Evolutionary conservation across 2,329 filamentous ascomycete genomes (phyloP).

Genomic region (Talaromyces verruculosus): DNA sequence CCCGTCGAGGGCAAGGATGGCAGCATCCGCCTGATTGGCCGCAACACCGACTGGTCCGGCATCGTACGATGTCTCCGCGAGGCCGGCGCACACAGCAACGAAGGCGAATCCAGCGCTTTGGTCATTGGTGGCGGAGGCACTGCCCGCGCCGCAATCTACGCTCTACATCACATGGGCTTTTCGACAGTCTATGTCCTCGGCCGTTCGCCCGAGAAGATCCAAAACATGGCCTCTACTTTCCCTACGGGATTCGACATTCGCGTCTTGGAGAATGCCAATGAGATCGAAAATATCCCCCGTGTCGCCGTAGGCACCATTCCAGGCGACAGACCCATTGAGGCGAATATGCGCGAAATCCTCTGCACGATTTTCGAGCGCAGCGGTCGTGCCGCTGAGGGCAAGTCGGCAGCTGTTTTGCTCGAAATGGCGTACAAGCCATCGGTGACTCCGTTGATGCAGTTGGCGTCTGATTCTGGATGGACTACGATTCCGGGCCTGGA

Average conservation of each 20-base stretch:
- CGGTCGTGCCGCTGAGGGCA: slow-evolving; percentile 32
- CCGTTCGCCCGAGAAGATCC: slow-evolving; percentile 68
- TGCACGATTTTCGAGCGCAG: slow-evolving; percentile 52
- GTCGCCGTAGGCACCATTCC: slow-evolving; percentile 91
- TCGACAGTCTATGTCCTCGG: slow-evolving; percentile 84
- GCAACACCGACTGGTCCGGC: slow-evolving; percentile 95
- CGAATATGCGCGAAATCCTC: slow-evolving; percentile 65
- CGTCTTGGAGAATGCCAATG: slow-evolving; percentile 57
- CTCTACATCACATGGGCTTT: slow-evolving; percentile 79
- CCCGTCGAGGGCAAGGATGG: slow-evolving; percentile 53
- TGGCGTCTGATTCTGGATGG: slow-evolving; percentile 79
- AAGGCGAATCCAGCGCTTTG: slow-evolving; percentile 58
- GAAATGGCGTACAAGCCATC: slow-evolving; percentile 97
- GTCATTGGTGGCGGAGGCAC: slow-evolving; percentile 92
- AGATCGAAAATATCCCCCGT: slow-evolving; percentile 57
- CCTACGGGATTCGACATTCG: slow-evolving; percentile 69
- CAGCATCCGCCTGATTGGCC: slow-evolving; percentile 64
- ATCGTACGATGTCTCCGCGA: slow-evolving; percentile 78
- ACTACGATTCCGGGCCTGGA: slow-evolving; percentile 81
- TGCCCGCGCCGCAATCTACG: slow-evolving; percentile 85
- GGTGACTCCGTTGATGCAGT: slow-evolving; percentile 78
- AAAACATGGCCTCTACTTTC: slow-evolving; percentile 69
- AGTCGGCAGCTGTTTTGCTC: slow-evolving; percentile 63
- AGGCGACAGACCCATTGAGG: slow-evolving; percentile 79
- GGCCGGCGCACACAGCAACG: slow-evolving; percentile 58